Percentiles rank a stretch among this genome's conserved stretches.
Conservation (phyloP, 176 grass and related monocot genomes). For the Oryza brachyantha region DNA sequence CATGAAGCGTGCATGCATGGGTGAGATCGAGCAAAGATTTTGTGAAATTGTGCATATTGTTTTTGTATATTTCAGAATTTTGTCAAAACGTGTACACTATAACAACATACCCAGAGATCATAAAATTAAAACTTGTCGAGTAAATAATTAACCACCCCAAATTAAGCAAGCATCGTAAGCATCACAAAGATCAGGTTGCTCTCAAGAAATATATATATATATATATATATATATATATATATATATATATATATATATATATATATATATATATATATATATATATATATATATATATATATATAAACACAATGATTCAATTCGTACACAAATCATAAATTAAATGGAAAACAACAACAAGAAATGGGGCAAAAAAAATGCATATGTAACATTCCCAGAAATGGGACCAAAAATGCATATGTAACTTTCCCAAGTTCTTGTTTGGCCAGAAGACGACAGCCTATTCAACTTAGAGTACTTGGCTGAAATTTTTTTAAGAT, state of each 20-base stretch:
- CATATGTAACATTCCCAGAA: too few relatives aligned
- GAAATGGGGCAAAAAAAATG: too few relatives aligned
- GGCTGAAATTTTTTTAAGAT: not conserved
- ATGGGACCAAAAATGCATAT: not conserved
- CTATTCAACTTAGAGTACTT: not conserved
- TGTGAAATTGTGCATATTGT: not conserved
- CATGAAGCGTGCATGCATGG: not conserved
- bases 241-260: not conserved
- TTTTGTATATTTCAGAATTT: not conserved
- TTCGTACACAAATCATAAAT: too few relatives aligned
- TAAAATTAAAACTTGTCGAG: not conserved
- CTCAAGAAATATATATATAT: not conserved
- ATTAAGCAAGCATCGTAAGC: not conserved
- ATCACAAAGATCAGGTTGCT: not conserved
- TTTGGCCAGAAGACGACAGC: not conserved
- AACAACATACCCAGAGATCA: not conserved
- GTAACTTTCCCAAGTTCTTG: not conserved
- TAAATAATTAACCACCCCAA: not conserved
- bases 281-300: not conserved
- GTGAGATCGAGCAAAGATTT: not conserved
- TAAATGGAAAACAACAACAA: too few relatives aligned
- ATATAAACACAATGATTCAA: not conserved
- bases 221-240: not conserved
- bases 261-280: not conserved
- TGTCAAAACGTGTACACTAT: not conserved